Evolutionary conservation across 2,329 filamentous ascomycete species (phyloP), one percentile per base, ranked within the genome.

Genomic region (Dactylellina leptospora): DNA sequence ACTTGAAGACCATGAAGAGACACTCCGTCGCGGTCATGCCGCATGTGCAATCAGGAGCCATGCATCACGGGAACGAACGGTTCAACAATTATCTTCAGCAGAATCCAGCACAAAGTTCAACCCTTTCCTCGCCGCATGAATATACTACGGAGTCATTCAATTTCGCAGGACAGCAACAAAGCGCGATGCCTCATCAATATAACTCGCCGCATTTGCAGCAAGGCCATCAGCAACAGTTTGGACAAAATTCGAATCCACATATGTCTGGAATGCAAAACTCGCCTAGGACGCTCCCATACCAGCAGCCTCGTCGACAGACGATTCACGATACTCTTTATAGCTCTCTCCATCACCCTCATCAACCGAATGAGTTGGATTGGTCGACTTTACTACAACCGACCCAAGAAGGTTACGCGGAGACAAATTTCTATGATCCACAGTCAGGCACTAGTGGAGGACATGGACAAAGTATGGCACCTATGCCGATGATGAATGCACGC

Each of bases 1-100:
- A 77, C 36, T 58, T 73, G 25, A 75, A 73, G 40, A 68, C 70
- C 18, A 66, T 64, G 69, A 73, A 64, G 54, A 64, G 66, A 22
- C 66, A 71, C 25, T 71, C 66, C 25, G 66, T 71, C 5, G 66
- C 66, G 11, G 66, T 63, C 13, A 62, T 71, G 45, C 58, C 66
- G 11, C 66, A 71, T 28, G 66, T 71, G n/a, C 58, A 56, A 18
- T 42, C 51, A 4, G 66, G 58, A 13, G 45, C 50, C 23, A 48
- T 63, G 47, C 66, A 64, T 25, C 60, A 71, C 28, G 58, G 58
- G 11, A 63, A 51, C 18, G 66, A 63, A 23, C 54, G 66, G 30
- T 71, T 55, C 20, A 61, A 58, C 22, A 63, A 63, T 23, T 71
- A 71, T 33, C 47, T 71, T 9, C 66, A 62, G 22, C 66, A 61